Base-by-base conservation (phyloP, 441 rosid genomes). In the Isatis lusitanica region DNA sequence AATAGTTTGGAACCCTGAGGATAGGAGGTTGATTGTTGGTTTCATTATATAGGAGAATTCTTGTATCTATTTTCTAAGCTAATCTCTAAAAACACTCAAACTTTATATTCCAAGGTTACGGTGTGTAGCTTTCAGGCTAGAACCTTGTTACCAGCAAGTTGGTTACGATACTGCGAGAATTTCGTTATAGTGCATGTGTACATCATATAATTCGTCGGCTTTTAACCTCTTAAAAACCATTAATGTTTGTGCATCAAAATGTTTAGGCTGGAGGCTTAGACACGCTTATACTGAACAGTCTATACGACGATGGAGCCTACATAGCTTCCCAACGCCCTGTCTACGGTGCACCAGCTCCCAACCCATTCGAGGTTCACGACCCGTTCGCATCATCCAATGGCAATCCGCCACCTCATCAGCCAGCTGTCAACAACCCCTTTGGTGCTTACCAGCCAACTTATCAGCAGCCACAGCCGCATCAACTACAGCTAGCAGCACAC, bases 281-380 rank as follows among this genome's bases (percentile, higher is more conserved):
- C 81, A 77, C 98, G 0, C 95, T 93, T 66, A 91, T 87, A 12
- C 81, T 95, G 61, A 84, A 83, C 84, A 95, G 98, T 75, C 82
- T 93, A 52, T 93, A 91, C 33, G 94, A 95, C 31, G 92, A 87
- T 51, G 81, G 80, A 53, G 93, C 91, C 56, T 88, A 91, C 82
- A 85, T 90, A 81, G 95, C 97, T 12, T 69, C 90, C 11, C 99
- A 83, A 73, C 97, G 81, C 61, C 93, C 95, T 10, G 85, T 81
- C 16, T 91, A 93, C 35, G 99, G 97, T 30, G 74, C 81, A 46
- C 88, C 95, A 38, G 94, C 96, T 24, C 95, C 95, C 17, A 94
- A 92, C 44, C 98, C 98, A 4, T 94, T 94, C 11, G 94, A 84
- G 78, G 87, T 81, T 3, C 91, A 87, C 4, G 97, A 94, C 80